Conservation (phyloP, 2,329 filamentous ascomycete species). For the Rhinocladiella similis region DNA sequence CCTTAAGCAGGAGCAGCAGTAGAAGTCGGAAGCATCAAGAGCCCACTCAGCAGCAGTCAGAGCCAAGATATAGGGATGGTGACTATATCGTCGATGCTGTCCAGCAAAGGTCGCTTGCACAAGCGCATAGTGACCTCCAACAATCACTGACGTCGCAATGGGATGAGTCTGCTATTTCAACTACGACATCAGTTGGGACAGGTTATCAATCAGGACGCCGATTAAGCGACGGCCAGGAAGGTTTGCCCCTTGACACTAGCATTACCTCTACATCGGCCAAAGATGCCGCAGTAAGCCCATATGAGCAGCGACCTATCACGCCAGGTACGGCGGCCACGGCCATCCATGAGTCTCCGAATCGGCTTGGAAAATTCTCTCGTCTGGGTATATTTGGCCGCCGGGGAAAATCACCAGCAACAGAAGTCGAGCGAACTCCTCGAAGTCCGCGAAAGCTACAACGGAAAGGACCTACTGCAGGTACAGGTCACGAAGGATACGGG, state of each 20-base stretch:
- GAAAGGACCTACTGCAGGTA: conserved; percentile 87
- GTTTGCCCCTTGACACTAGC: too few species aligned
- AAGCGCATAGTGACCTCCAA: conserved; percentile 31
- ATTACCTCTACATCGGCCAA: too few species aligned
- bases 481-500: conserved; percentile 74
- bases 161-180: not conserved
- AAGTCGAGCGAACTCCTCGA: conserved; percentile 44
- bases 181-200: not conserved
- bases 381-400: conserved; percentile 71
- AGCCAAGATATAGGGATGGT: conserved; percentile 27
- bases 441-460: conserved; percentile 63
- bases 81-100: conserved; percentile 25
- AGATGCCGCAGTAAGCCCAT: not conserved
- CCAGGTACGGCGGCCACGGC: conserved; percentile 26
- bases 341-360: conserved; percentile 11
- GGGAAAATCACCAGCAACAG: conserved; percentile 64
- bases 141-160: conserved; percentile 27
- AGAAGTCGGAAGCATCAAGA: conserved; percentile 12
- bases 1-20: conserved; percentile 24
- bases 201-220: not conserved
- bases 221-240: too few species aligned
- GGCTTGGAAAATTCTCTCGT: conserved; percentile 54
- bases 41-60: conserved; percentile 7
- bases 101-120: conserved; percentile 26
- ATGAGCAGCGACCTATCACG: conserved; percentile 46